A percentile compares a stretch with the other conserved stretches of the same genome.
phyloP scores from a whole-genome alignment of 441 rosid genomes.

The Gossypium trilobum region DNA sequence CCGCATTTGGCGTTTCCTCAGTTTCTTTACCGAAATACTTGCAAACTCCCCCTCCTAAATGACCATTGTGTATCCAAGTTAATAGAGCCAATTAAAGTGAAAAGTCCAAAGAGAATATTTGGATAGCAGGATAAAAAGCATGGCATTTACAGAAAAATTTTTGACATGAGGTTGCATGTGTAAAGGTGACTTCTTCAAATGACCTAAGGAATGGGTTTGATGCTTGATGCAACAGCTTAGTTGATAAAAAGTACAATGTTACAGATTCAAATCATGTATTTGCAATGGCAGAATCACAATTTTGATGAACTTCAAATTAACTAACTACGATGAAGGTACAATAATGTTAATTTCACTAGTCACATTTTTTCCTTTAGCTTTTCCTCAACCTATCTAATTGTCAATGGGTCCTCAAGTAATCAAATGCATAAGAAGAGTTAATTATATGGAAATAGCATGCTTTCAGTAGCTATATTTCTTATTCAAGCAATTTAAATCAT shows the following conservation, averaged over 20 bases:
- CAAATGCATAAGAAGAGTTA: not conserved
- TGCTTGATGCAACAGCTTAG: not conserved
- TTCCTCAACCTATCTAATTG: not conserved
- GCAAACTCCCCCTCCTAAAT: constrained; percentile 80
- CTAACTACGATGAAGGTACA: not conserved
- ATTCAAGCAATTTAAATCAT: not conserved
- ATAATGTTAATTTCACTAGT: not conserved
- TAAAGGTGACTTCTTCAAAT: not conserved
- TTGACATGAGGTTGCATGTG: not conserved
- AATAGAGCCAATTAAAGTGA: not conserved
- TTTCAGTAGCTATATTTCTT: not conserved
- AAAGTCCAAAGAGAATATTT: not conserved
- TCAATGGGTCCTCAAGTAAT: not conserved
- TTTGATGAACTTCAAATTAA: not conserved
- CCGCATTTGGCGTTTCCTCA: constrained; percentile 85
- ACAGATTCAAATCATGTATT: not conserved
- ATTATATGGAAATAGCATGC: not conserved
- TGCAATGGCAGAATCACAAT: not conserved
- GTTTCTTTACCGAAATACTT: constrained; percentile 61
- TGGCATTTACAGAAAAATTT: not conserved
- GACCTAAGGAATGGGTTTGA: not conserved
- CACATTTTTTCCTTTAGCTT: not conserved
- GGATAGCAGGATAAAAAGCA: not conserved
- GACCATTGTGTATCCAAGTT: not conserved
- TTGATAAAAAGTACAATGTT: not conserved